Evolutionary conservation across 2,329 filamentous ascomycete genomes (phyloP).

Genomic region (Zopfia rhizophila): DNA sequence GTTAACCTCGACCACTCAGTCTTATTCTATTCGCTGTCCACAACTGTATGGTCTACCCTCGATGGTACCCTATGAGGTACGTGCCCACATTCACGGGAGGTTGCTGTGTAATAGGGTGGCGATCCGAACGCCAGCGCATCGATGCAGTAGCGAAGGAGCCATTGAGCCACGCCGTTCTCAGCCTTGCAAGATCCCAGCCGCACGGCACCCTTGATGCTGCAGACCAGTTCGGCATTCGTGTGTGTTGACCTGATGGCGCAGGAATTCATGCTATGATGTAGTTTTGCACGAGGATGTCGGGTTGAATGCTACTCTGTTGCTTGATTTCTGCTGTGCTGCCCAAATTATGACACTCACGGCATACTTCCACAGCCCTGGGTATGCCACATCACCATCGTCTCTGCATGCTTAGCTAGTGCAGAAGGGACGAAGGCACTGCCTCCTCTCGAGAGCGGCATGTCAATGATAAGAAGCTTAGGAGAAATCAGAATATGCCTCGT

Average conservation of each 20-base stretch:
- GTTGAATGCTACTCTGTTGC: conserved; percentile 12
- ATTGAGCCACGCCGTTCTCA: conserved; percentile 33
- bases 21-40: conserved; percentile 25
- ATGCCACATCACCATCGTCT: conserved; percentile 23
- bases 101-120: conserved; percentile 31
- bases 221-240: conserved; percentile 13
- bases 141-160: conserved; percentile 41
- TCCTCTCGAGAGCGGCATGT: conserved; percentile 12
- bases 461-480: conserved; percentile 11
- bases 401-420: conserved; percentile 25
- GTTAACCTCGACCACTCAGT: conserved; percentile 35
- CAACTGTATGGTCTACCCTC: conserved; percentile 22
- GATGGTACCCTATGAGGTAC: conserved; percentile 50
- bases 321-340: conserved; percentile 22
- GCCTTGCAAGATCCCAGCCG: conserved; percentile 32
- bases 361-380: conserved; percentile 5
- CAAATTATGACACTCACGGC: conserved; percentile 16
- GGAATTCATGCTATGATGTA: conserved; percentile 13
- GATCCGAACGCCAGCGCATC: conserved; percentile 50
- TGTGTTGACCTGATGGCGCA: conserved; percentile 1
- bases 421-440: conserved; percentile 10
- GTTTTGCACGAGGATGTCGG: conserved; percentile 6
- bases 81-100: conserved; percentile 43
- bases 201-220: conserved; percentile 9
- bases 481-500: conserved; percentile 10